Evolutionary conservation across 208 protist genomes (phyloP).

Genomic region (Crithidia fasciculata): DNA sequence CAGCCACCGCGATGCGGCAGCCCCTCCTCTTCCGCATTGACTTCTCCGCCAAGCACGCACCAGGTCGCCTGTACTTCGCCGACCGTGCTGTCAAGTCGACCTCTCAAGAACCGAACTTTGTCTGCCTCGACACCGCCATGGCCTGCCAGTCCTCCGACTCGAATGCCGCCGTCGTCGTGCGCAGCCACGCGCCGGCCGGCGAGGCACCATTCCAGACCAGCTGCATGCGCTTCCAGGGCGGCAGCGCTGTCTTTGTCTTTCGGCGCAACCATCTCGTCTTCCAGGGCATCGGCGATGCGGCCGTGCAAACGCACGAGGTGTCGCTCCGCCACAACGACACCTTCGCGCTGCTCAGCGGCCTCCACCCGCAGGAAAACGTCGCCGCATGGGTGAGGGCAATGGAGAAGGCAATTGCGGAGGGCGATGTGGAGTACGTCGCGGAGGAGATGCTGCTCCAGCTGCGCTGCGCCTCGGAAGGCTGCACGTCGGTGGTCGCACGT

Average conservation of each 20-base stretch:
- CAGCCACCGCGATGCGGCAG: slow-evolving; percentile 11
- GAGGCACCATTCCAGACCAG: slow-evolving; percentile 24
- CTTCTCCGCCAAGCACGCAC: slow-evolving; percentile 20
- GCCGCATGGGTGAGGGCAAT: slow-evolving; percentile 25
- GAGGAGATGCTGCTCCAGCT: slow-evolving; percentile 79
- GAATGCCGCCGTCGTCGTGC: slow-evolving; percentile 43
- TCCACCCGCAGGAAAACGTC: slow-evolving; percentile 36
- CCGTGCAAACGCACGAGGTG: slow-evolving; percentile 53
- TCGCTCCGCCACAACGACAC: slow-evolving; percentile 56
- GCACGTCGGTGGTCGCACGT: slow-evolving; percentile 48
- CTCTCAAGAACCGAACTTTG: slow-evolving; percentile 45
- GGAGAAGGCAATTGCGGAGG: slow-evolving; percentile 22
- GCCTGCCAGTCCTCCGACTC: slow-evolving; percentile 41
- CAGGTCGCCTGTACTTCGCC: slow-evolving; percentile 60
- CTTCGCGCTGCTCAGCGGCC: slow-evolving; percentile 59
- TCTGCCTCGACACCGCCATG: slow-evolving; percentile 59
- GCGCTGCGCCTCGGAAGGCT: slow-evolving; percentile 17
- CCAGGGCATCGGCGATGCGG: slow-evolving; percentile 61
- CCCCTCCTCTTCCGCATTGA: slow-evolving; percentile 29
- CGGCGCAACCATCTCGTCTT: slow-evolving; percentile 56
- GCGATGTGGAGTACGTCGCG: slow-evolving; percentile 79
- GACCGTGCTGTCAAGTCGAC: slow-evolving; percentile 82
- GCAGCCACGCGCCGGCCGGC: slow-evolving; percentile 21
- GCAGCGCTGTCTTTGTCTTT: slow-evolving; percentile 56
- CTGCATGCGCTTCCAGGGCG: slow-evolving; percentile 49